These are phyloP conservation scores for Yamadazyma taylorii DNA, from an alignment of 1,139 yeast genomes.

Conservation along the genomic window DNA sequence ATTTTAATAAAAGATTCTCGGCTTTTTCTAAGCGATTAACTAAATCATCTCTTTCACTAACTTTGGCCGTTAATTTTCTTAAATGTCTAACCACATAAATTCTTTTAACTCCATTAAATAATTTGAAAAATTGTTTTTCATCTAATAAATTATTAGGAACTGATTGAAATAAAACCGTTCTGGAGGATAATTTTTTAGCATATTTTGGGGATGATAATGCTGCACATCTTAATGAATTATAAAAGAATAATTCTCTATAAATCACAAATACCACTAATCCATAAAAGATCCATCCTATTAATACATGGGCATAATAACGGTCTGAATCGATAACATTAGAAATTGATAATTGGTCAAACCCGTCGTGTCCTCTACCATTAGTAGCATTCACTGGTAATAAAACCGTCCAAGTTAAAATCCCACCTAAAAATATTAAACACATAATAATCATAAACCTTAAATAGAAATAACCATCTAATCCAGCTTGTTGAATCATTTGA, in stretches of 20 bases:
- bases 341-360: conserved; percentile 77
- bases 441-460: conserved; percentile 55
- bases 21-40: conserved; percentile 70
- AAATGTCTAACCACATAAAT: conserved; percentile 76
- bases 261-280: conserved; percentile 68
- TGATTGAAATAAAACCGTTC: conserved; percentile 77
- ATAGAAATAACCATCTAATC: conserved; percentile 74
- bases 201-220: conserved; percentile 79
- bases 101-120: conserved; percentile 70
- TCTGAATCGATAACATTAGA: conserved; percentile 59
- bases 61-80: conserved; percentile 55
- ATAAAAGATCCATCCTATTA: conserved; percentile 77
- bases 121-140: conserved; percentile 58
- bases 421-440: conserved; percentile 40
- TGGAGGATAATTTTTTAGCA: conserved; percentile 68
- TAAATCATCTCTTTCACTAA: conserved; percentile 61
- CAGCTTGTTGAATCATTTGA: conserved; percentile 68
- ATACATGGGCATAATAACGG: conserved; percentile 84
- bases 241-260: conserved; percentile 81
- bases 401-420: conserved; percentile 50
- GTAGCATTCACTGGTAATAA: conserved; percentile 67
- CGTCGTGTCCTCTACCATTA: conserved; percentile 52
- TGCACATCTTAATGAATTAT: conserved; percentile 77
- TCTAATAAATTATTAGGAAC: conserved; percentile 71
- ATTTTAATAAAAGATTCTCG: conserved; percentile 56